Evolutionary conservation across 2,329 filamentous ascomycete genomes (phyloP).

Genomic region (Alternaria triticina): DNA sequence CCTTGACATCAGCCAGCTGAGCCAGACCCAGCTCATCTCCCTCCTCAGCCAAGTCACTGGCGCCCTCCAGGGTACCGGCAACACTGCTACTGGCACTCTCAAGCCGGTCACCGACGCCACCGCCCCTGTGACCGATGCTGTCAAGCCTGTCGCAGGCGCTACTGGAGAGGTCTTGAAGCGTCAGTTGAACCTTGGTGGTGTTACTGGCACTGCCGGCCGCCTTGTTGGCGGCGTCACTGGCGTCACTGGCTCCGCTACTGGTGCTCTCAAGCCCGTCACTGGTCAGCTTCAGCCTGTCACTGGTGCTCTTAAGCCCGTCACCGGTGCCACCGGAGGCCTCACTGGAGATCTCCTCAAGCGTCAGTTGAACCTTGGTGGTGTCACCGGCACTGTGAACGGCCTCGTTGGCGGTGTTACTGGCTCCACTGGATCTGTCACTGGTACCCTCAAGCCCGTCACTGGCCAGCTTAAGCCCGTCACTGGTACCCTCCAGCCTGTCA

Average conservation of each 20-base stretch:
- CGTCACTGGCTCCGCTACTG: not conserved
- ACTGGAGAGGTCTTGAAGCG: not conserved
- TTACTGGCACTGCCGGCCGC: not conserved
- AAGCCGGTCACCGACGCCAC: not conserved
- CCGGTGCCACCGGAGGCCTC: not conserved
- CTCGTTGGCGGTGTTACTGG: not conserved
- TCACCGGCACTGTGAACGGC: not conserved
- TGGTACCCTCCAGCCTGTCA: not conserved
- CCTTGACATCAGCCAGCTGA: not conserved
- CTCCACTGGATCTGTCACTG: not conserved
- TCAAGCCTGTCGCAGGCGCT: not conserved
- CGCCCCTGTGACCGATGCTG: not conserved
- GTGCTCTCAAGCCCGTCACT: not conserved
- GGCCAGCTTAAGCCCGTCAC: not conserved
- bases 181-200: not conserved
- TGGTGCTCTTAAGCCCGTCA: not conserved
- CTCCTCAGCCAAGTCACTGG: not conserved
- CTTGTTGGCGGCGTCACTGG: not conserved
- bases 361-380: not conserved
- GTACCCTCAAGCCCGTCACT: not conserved
- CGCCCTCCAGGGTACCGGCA: not conserved
- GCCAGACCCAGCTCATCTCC: not conserved
- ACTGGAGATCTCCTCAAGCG: not conserved
- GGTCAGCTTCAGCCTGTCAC: not conserved
- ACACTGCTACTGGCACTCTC: not conserved